Conservation (phyloP, 2,329 filamentous ascomycete genomes). For the Lachnellula suecica region DNA sequence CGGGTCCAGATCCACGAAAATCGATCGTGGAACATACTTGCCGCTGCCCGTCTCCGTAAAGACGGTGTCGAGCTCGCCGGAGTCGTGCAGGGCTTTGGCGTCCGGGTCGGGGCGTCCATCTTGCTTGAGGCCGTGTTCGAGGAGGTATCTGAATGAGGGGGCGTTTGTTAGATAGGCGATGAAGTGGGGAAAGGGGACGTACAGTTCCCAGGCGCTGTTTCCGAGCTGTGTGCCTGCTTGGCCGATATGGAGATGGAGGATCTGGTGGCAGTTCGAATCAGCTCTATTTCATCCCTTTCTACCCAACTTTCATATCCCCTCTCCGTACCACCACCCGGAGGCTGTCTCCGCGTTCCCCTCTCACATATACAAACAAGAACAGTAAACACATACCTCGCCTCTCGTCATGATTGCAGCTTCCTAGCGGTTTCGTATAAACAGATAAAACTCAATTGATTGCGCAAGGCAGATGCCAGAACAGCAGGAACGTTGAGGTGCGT, state of each 20-base stretch:
- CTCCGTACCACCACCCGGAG: neutral
- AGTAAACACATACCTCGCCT: slow-evolving; percentile 23
- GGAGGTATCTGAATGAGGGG: slow-evolving; percentile 51
- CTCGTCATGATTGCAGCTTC: slow-evolving; percentile 23
- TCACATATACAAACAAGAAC: neutral
- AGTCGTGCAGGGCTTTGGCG: slow-evolving; percentile 48
- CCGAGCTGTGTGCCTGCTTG: slow-evolving; percentile 68
- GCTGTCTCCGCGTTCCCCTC: neutral
- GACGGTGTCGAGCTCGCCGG: slow-evolving; percentile 63
- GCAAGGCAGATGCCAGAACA: neutral
- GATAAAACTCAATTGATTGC: neutral
- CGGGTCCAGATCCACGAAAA: slow-evolving; percentile 67
- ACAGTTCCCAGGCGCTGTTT: slow-evolving; percentile 70
- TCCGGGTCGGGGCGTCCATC: slow-evolving; percentile 60
- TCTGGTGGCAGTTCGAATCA: slow-evolving; percentile 38
- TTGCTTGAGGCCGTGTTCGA: slow-evolving; percentile 62
- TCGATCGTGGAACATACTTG: slow-evolving; percentile 68
- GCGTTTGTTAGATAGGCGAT: slow-evolving; percentile 8
- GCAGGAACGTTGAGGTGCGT: neutral
- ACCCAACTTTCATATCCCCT: neutral
- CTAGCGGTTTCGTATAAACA: neutral
- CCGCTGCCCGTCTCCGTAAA: slow-evolving; percentile 63
- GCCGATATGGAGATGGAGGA: slow-evolving; percentile 67
- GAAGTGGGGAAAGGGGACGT: slow-evolving; percentile 33
- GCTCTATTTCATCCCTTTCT: neutral